Percentiles rank a stretch among this genome's conserved stretches.
phyloP scores from a whole-genome alignment of 2,329 filamentous ascomycete species.

The Penicillium sclerotigenum region DNA sequence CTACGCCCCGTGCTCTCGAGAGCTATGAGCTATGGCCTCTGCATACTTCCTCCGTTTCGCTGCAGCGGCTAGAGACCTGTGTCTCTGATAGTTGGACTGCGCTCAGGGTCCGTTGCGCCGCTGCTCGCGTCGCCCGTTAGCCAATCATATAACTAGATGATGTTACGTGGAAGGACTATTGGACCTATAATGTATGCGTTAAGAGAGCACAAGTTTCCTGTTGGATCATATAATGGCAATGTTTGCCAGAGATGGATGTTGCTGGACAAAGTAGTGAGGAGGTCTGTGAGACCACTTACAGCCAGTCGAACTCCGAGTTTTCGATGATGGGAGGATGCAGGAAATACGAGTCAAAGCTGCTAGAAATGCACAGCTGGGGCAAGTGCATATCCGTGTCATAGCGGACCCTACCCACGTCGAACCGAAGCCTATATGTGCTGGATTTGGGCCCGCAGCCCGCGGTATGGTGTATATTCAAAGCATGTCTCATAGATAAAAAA shows the following conservation, averaged over 20 bases:
- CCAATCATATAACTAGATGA: constrained; percentile 11
- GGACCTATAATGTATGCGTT: neutral
- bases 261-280: constrained; percentile 7
- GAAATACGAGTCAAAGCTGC: neutral
- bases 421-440: neutral
- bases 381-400: constrained; percentile 5
- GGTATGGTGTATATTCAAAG: neutral
- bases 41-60: constrained; percentile 8
- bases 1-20: constrained; percentile 6
- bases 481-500: neutral
- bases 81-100: constrained; percentile 15
- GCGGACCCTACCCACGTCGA: neutral
- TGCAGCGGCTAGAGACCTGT: constrained; percentile 14
- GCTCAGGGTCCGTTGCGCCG: constrained; percentile 15
- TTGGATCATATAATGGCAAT: constrained; percentile 3
- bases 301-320: neutral
- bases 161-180: constrained; percentile 17
- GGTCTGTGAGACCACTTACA: neutral
- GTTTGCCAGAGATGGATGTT: constrained; percentile 19
- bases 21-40: constrained; percentile 8
- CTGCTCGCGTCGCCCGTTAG: constrained; percentile 1
- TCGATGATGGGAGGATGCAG: constrained; percentile 6
- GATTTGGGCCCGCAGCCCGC: neutral
- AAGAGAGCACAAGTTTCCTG: constrained; percentile 6
- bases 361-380: neutral